These are phyloP conservation scores for Neospermospora avenae DNA, from an alignment of 2,329 filamentous ascomycete genomes.

Conservation along the genomic window DNA sequence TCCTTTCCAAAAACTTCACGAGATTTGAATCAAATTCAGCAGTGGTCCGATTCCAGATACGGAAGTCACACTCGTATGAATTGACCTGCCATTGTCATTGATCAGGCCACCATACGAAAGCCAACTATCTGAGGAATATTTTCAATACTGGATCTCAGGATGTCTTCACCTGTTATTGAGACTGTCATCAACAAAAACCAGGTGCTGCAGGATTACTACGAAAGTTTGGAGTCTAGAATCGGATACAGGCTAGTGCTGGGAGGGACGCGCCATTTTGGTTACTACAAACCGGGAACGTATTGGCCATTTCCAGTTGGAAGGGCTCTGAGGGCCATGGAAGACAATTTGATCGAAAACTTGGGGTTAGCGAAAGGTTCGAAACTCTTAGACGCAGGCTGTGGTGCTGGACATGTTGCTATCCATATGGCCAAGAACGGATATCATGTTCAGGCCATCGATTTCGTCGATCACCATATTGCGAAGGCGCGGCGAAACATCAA, in stretches of 20 bases:
- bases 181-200: conserved; percentile 40
- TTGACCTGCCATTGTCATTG: too few species aligned
- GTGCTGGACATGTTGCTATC: conserved; percentile 48
- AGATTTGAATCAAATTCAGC: too few species aligned
- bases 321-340: conserved; percentile 48
- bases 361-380: conserved; percentile 38
- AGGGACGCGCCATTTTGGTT: conserved; percentile 49
- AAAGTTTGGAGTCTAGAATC: conserved; percentile 43
- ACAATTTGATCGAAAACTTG: conserved; percentile 41
- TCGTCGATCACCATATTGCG: conserved; percentile 45
- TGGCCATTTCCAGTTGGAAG: conserved; percentile 47
- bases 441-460: conserved; percentile 46
- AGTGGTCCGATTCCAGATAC: too few species aligned
- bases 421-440: conserved; percentile 43
- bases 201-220: conserved; percentile 44
- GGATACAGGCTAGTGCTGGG: conserved; percentile 45
- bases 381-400: conserved; percentile 52
- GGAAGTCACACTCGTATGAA: too few species aligned
- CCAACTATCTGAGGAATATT: too few species aligned
- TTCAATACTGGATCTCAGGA: too few species aligned
- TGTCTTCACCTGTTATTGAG: conserved; percentile 17
- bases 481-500: conserved; percentile 43
- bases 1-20: too few species aligned
- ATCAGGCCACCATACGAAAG: too few species aligned
- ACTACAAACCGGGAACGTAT: conserved; percentile 42